Conservation (phyloP, 768 basidiomycete genomes). For the Lactifluus volemus region DNA sequence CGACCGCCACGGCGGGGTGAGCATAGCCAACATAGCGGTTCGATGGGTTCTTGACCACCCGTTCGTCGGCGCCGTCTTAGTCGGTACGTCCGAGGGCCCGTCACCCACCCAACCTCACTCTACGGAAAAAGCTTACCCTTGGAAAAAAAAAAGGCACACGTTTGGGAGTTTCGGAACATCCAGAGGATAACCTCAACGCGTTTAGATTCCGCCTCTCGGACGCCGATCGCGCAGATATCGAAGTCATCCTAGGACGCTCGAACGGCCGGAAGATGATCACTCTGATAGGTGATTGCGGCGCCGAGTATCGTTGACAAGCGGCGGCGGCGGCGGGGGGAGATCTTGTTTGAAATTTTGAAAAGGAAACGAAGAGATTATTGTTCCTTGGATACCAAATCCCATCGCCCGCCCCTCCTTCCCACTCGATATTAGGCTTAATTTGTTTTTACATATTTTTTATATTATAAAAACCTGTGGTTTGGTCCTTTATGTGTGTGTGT, state of each 20-base stretch:
- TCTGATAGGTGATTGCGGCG: conserved; percentile 74
- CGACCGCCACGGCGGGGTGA: conserved; percentile 53
- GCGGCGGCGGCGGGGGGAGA: background rate
- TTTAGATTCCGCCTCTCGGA: conserved; percentile 49
- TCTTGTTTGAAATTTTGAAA: background rate
- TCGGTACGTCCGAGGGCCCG: conserved; percentile 38
- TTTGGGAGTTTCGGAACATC: conserved; percentile 66
- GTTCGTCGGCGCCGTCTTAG: conserved; percentile 71
- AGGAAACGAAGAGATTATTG: background rate
- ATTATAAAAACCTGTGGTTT: background rate
- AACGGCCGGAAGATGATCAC: conserved; percentile 53
- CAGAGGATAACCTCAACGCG: conserved; percentile 55
- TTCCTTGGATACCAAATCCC: background rate
- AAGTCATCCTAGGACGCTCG: conserved; percentile 52
- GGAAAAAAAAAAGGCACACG: conserved; percentile 43
- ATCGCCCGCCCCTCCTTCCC: background rate
- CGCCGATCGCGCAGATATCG: conserved; percentile 54
- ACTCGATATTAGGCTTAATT: background rate
- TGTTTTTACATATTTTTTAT: background rate
- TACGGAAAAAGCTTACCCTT: no score
- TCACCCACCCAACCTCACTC: no score
- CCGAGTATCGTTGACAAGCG: conserved; percentile 53
- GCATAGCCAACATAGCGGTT: conserved; percentile 71
- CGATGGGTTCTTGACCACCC: conserved; percentile 77
- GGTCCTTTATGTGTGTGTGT: background rate